Evolutionary conservation across 257 asterid species (phyloP), one percentile per base, ranked within the genome.

Genomic region (Osmanthus fragrans): DNA sequence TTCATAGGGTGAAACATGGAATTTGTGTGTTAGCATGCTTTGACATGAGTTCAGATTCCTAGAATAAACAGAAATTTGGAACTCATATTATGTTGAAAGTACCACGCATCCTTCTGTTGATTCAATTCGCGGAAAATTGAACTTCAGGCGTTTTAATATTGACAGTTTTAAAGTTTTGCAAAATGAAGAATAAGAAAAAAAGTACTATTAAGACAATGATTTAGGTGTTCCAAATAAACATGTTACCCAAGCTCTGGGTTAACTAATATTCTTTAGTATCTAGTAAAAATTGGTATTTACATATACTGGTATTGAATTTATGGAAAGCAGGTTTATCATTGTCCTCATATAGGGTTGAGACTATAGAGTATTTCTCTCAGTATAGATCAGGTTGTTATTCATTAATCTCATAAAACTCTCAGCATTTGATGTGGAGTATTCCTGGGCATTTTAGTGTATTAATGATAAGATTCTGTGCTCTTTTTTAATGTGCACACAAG

Each of bases 51-150:
- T 70, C 37, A 13, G 60, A 51, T 51, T 51, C 23, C 21, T 1
- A 4, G 21, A 51, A 51, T 9, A 32, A 27, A 45, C 29, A 18
- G 10, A 54, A 54, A 36, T 69, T 12, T 34, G 18, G 37, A 49
- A 34, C 70, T 23, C 39, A 54, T 54, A 11, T 12, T 45, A 40
- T 49, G 42, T 32, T 16, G 11, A 30, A 49, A 49, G 21, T 15
- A 49, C 19, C 67, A 25, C 13, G 45, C 21, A 13, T 77, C 34
- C 80, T n/a, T 69, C 40, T 34, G 75, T 10, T 65, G 68, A 68
- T 45, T 32, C 1, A 19, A 34, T 42, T 16, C 1, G 16, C 49
- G 11, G 49, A 16, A 7, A 18, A 27, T 69, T 69, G 32, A 16
- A 37, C 60, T 33, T 71, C 68, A 30, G 29, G 8, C 21, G 3